Evolutionary conservation across 345 rosid genomes (phyloP).

Genomic region (Eucalyptus caleyi): DNA sequence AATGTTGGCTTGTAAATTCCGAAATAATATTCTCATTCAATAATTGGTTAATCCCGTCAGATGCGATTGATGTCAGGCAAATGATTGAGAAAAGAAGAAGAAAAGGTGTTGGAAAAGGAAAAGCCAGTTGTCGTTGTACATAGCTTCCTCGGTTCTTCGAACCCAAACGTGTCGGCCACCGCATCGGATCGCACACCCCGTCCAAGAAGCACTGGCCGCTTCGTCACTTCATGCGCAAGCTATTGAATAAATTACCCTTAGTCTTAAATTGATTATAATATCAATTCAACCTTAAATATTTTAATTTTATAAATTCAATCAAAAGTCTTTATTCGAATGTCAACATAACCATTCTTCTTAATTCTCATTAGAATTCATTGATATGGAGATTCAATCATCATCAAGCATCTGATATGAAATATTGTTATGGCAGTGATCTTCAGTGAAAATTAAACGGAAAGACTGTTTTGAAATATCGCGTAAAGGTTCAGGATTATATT

Average conservation of each 20-base stretch:
- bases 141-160: background rate
- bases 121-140: background rate
- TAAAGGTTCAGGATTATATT: rapidly evolving
- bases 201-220: background rate
- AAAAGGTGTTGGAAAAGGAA: background rate
- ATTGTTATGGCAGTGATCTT: rapidly evolving
- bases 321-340: background rate
- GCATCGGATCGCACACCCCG: background rate
- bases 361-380: background rate
- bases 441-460: rapidly evolving
- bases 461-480: rapidly evolving
- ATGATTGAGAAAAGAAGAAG: background rate
- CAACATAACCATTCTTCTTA: rapidly evolving
- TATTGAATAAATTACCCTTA: background rate
- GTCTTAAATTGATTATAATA: no score
- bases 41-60: background rate
- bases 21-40: background rate
- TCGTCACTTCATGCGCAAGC: background rate
- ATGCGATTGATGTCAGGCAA: background rate
- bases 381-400: rapidly evolving
- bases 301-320: background rate
- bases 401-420: rapidly evolving
- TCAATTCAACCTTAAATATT: background rate
- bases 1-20: background rate
- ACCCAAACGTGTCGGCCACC: background rate